Evolutionary conservation across 352 stramenopile genomes (phyloP).

Genomic region (Phytophthora boehmeriae): DNA sequence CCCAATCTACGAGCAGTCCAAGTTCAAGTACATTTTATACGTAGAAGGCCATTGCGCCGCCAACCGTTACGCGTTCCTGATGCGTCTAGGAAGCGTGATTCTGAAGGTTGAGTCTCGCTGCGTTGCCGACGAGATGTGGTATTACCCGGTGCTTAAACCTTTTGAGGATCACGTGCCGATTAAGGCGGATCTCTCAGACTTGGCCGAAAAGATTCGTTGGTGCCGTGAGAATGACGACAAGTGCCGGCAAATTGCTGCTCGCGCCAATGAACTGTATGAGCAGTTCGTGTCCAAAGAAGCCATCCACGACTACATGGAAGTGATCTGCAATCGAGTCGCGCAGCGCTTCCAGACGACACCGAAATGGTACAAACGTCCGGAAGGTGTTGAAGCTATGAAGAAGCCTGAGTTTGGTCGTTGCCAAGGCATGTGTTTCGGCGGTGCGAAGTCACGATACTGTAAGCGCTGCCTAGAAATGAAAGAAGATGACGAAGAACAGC

Average conservation of each 20-base stretch:
- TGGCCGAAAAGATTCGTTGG: constrained; percentile 98
- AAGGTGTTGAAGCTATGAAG: constrained; percentile 56
- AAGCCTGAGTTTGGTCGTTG: constrained; percentile 61
- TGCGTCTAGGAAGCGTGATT: constrained; percentile 98
- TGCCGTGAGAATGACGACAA: constrained; percentile 97
- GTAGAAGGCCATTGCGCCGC: constrained; percentile 97
- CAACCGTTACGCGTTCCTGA: constrained; percentile 99
- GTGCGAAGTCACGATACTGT: constrained; percentile 60
- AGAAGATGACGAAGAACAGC: constrained; percentile 53
- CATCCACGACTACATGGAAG: constrained; percentile 97
- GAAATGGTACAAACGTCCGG: constrained; percentile 69
- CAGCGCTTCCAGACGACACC: constrained; percentile 81
- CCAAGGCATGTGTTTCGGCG: constrained; percentile 64
- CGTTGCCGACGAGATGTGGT: constrained; percentile 98
- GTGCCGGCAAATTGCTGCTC: constrained; percentile 95
- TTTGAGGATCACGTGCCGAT: constrained; percentile 98
- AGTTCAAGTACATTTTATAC: constrained; percentile 98
- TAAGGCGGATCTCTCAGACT: constrained; percentile 96
- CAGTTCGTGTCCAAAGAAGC: constrained; percentile 91
- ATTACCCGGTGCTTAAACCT: constrained; percentile 95
- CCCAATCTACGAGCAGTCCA: constrained; percentile 98
- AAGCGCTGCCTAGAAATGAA: constrained; percentile 77
- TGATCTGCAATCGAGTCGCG: constrained; percentile 94
- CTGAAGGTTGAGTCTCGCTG: constrained; percentile 93
- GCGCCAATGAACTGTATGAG: constrained; percentile 94